Conservation (phyloP, 78 protist genomes). For the Pigoraptor vietnamica region DNA sequence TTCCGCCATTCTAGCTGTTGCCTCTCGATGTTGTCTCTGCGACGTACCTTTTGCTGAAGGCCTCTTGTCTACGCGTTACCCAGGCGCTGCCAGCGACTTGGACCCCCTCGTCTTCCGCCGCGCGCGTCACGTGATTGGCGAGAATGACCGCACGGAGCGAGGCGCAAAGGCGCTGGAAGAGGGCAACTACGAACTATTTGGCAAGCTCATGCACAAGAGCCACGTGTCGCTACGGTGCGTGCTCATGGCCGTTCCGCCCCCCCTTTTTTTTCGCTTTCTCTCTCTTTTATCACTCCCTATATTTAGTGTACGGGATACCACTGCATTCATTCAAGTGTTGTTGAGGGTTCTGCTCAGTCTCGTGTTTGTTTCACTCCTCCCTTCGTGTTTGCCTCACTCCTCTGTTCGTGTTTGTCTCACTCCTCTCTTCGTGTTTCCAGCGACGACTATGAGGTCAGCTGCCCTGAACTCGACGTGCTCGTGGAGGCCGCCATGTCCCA, state of each 20-base stretch:
- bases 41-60: no score
- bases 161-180: slow-evolving; percentile 6
- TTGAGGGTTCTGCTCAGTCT: not conserved
- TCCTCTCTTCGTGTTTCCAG: slow-evolving; percentile 3
- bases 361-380: not conserved
- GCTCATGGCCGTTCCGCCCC: not conserved
- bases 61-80: no score
- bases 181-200: slow-evolving; percentile 10
- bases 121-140: slow-evolving; percentile 25
- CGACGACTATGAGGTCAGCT: slow-evolving; percentile 25
- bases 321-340: not conserved
- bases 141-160: slow-evolving; percentile 15
- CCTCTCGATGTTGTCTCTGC: no score
- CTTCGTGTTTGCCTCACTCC: no score
- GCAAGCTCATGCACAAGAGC: not conserved
- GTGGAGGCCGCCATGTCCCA: slow-evolving; percentile 5
- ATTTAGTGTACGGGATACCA: no score
- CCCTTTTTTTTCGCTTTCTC: not conserved
- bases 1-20: no score
- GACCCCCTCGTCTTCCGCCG: slow-evolving; percentile 19
- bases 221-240: not conserved
- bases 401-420: not conserved
- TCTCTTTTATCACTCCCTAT: not conserved
- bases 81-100: not conserved
- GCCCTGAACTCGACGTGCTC: slow-evolving; percentile 20